Conservation (phyloP, 2,329 filamentous ascomycete genomes). For the Cladosporium sp. region DNA sequence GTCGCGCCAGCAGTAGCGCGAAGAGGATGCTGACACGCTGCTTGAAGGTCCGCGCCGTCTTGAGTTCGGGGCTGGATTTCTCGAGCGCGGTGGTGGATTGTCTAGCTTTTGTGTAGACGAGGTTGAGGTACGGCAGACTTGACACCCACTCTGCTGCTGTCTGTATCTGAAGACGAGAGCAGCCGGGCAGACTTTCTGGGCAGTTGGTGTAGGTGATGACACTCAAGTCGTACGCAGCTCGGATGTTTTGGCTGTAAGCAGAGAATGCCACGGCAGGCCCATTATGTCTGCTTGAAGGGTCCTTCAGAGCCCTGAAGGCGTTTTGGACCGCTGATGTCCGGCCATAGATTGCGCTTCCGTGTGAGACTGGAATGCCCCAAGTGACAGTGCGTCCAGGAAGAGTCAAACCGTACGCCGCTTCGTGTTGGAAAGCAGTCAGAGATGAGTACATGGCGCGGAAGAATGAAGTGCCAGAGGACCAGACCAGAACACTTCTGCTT, state of each 20-base stretch:
- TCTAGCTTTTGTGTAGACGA: conserved; percentile 22
- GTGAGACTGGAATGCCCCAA: conserved; percentile 19
- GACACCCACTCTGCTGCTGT: conserved; percentile 18
- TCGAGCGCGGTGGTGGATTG: background rate
- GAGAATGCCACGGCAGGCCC: conserved; percentile 22
- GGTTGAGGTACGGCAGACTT: conserved; percentile 15
- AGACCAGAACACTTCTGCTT: conserved; percentile 23
- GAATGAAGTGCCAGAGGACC: background rate
- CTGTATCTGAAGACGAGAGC: conserved; percentile 5
- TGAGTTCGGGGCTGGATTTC: background rate
- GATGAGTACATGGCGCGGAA: conserved; percentile 9
- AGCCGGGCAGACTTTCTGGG: conserved; percentile 1
- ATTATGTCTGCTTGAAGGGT: conserved; percentile 11
- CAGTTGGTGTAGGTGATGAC: conserved; percentile 23
- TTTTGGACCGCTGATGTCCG: conserved; percentile 20
- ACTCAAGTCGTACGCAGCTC: conserved; percentile 21
- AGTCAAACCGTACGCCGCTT: conserved; percentile 20
- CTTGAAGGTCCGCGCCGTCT: conserved; percentile 19
- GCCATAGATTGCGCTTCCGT: conserved; percentile 21
- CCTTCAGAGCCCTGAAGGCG: conserved; percentile 16
- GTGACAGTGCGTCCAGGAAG: conserved; percentile 22
- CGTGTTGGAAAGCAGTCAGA: conserved; percentile 21
- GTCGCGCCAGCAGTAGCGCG: conserved; percentile 16
- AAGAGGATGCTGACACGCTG: conserved; percentile 22
- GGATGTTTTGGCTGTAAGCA: conserved; percentile 12